Evolutionary conservation across 73 alveolate species (phyloP), one percentile per base, ranked within the genome.

Genomic region (Paramecium sexaurelia): DNA sequence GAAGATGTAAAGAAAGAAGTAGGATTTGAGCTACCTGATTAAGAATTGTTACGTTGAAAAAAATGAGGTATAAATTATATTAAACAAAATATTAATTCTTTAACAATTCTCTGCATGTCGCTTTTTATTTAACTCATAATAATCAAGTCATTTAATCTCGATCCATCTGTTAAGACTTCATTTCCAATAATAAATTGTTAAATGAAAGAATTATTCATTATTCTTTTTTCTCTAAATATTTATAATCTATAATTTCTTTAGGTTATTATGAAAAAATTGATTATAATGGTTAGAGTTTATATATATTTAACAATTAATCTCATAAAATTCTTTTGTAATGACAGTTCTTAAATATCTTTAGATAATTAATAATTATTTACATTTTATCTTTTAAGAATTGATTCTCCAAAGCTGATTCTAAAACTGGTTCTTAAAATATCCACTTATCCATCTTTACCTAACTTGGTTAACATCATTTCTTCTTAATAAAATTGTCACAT

Each of bases 401-500:
- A 92, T 95, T 95, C 94, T 97, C 99, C 24, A 97, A 86, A 15
- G 96, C 96, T 87, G 98, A 92, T 92, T 97, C 99, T 41, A 96
- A 98, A 1, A 97, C 98, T 73, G 97, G 82, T 92, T 97, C 99
- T 57, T 97, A 98, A 97, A 97, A 78, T 91, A 97, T 19, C 99
- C 99, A 61, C 69, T 93, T 96, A 87, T 97, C 99, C 90, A 96
- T 91, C 92, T 97, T 97, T 17, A 95, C 99, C 95, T 92, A 97
- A 55, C 97, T 96, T 24, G 99, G 99, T 91, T 97, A 98, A 93
- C 78, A 97, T 61, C n/a, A 94, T 96, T 92, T 93, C 97, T 33
- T 93, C 88, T 19, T 95, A 69, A 86, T 96, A 98, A 19, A n/a
- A 68, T 91, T 20, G 87, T 36, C 35, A 43, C 84, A 87, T 85